Percentiles rank a stretch among this genome's conserved stretches.
Evolutionary conservation across 179 eudicot species (phyloP).

Genomic region (Beta corolliflora): DNA sequence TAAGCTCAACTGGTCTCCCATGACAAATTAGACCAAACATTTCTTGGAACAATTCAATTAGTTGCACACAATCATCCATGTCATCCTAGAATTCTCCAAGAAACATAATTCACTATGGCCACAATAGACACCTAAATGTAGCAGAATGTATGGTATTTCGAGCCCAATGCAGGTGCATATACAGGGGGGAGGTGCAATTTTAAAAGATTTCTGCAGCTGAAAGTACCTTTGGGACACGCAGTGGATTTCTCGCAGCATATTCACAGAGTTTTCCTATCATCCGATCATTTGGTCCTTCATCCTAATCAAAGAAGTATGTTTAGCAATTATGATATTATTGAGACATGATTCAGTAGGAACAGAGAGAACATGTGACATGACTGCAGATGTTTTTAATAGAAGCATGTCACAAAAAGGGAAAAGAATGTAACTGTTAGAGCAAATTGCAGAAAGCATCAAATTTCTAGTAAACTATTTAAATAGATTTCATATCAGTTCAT

Average conservation of each 20-base stretch:
- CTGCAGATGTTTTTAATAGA: not conserved
- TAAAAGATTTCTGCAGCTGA: constrained; percentile 1
- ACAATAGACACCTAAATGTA: constrained; percentile 6
- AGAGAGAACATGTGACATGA: not conserved
- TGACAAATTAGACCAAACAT: not conserved
- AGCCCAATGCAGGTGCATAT: not conserved
- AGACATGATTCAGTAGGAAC: not conserved
- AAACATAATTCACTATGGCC: not conserved
- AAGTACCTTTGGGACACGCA: constrained; percentile 91
- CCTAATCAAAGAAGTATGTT: constrained; percentile 44
- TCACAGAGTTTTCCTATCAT: constrained; percentile 94
- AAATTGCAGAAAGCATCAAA: not conserved
- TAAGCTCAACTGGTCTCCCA: not conserved
- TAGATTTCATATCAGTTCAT: not conserved
- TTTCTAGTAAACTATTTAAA: not conserved
- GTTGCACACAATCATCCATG: not conserved
- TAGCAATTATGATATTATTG: constrained; percentile 3
- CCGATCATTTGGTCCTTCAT: constrained; percentile 84
- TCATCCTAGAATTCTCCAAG: not conserved
- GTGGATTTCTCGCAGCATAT: constrained; percentile 88
- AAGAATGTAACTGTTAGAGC: not conserved
- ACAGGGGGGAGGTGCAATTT: constrained; percentile 11
- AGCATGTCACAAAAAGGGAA: not conserved
- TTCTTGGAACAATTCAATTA: not conserved
- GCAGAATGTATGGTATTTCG: not conserved